phyloP scores from a whole-genome alignment of 1,139 yeast species.

The Sugiyamaella pinicola region DNA sequence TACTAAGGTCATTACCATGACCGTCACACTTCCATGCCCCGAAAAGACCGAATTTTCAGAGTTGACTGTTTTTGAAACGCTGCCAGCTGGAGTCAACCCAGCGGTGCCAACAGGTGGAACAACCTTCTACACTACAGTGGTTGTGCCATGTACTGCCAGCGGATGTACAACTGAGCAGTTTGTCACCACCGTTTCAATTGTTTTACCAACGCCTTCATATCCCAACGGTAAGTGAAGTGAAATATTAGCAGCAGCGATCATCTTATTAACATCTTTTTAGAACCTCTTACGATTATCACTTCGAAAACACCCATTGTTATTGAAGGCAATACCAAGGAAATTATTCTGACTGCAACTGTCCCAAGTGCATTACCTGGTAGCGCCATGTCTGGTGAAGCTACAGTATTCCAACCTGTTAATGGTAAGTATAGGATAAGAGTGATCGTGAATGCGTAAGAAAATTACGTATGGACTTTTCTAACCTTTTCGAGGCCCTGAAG shows the following conservation, averaged over 20 bases:
- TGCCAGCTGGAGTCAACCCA: background rate
- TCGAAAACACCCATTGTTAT: constrained; percentile 19
- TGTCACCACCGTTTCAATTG: constrained; percentile 24
- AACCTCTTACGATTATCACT: constrained; percentile 21
- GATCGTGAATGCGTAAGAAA: no score
- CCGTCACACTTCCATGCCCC: constrained; percentile 35
- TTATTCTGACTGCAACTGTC: constrained; percentile 31
- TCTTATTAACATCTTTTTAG: constrained; percentile 3
- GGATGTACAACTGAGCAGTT: constrained; percentile 20
- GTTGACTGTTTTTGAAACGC: constrained; percentile 20
- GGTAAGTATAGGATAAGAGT: background rate
- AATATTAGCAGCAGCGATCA: background rate
- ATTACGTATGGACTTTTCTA: background rate
- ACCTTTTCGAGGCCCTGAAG: constrained; percentile 7
- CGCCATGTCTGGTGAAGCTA: constrained; percentile 11
- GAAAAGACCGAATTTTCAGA: constrained; percentile 13
- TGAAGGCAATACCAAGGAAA: constrained; percentile 21
- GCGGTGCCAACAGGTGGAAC: constrained; percentile 5
- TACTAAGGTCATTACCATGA: constrained; percentile 27
- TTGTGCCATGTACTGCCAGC: constrained; percentile 28
- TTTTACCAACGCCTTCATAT: constrained; percentile 23
- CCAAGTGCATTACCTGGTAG: constrained; percentile 29
- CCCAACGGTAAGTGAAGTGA: constrained; percentile 15
- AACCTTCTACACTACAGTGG: constrained; percentile 23
- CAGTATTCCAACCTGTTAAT: constrained; percentile 3